A percentile compares a stretch with the other conserved stretches of the same genome.
These are phyloP conservation scores for Trichodelitschia bisporula DNA, from an alignment of 495 filamentous ascomycete species.

Conservation along the genomic window DNA sequence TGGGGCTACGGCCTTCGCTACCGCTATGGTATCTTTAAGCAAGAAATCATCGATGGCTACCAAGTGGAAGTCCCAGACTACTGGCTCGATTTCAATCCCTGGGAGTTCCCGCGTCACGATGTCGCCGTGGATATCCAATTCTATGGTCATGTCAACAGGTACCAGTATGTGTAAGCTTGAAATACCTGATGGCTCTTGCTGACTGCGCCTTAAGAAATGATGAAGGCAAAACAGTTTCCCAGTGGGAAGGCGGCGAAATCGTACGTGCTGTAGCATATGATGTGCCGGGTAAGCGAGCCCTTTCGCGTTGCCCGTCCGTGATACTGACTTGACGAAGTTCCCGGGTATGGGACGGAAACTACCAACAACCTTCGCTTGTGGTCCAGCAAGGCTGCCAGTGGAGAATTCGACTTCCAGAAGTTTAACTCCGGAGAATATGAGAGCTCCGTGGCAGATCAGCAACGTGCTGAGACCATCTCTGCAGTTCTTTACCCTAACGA, in stretches of 20 bases:
- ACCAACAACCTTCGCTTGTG: constrained; percentile 93
- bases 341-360: constrained; percentile 67
- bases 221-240: constrained; percentile 40
- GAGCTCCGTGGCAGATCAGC: constrained; percentile 85
- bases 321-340: constrained; percentile 23
- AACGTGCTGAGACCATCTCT: constrained; percentile 89
- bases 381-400: constrained; percentile 90
- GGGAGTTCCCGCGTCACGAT: constrained; percentile 93
- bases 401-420: constrained; percentile 98
- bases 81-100: constrained; percentile 98
- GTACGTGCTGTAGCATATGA: constrained; percentile 90
- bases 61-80: constrained; percentile 97
- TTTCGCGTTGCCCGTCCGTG: not conserved
- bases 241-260: constrained; percentile 82
- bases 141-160: constrained; percentile 58
- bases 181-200: not conserved
- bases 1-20: constrained; percentile 96
- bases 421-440: constrained; percentile 98
- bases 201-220: constrained; percentile 28
- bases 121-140: constrained; percentile 92
- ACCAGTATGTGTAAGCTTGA: constrained; percentile 17
- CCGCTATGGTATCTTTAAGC: constrained; percentile 96
- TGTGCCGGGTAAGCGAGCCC: constrained; percentile 33
- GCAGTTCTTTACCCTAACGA: constrained; percentile 96
- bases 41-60: constrained; percentile 93